These are phyloP conservation scores for Picea sitchensis DNA, from an alignment of 75 land plant genomes.

Conservation along the genomic window DNA sequence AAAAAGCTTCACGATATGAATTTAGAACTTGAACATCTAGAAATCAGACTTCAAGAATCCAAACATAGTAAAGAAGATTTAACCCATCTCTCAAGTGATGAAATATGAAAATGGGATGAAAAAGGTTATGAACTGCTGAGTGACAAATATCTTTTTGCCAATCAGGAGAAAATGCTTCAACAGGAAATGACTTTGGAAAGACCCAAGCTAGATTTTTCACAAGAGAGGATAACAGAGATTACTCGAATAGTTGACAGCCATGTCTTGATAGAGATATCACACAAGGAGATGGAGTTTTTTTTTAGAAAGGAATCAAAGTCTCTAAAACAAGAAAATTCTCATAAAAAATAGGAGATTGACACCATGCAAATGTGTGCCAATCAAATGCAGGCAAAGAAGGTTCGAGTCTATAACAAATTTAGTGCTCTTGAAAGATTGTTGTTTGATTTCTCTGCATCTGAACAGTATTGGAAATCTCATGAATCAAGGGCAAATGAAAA, in stretches of 20 bases:
- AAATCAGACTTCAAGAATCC: not conserved
- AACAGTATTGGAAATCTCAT: constrained; percentile 34
- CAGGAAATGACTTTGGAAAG: constrained; percentile 2
- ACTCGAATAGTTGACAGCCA: not conserved
- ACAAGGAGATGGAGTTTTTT: not conserved
- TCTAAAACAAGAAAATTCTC: constrained; percentile 8
- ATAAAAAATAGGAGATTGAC: constrained; percentile 15
- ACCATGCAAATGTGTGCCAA: constrained; percentile 4
- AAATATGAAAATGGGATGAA: not conserved
- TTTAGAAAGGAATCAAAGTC: not conserved
- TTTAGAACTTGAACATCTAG: not conserved
- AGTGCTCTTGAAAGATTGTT: constrained; percentile 31
- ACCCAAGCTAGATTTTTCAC: not conserved
- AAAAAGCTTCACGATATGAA: not conserved
- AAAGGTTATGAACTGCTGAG: not conserved
- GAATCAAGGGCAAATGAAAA: constrained; percentile 32
- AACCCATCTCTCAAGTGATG: too few species aligned
- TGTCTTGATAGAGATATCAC: not conserved
- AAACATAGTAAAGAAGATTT: not conserved
- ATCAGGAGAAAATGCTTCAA: not conserved
- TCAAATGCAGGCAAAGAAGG: constrained; percentile 6
- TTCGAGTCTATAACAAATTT: constrained; percentile 25
- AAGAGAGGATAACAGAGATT: not conserved
- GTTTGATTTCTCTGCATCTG: constrained; percentile 27
- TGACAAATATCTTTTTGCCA: not conserved